Conservation (phyloP, 2,329 filamentous ascomycete genomes). For the Phoma herbarum region DNA sequence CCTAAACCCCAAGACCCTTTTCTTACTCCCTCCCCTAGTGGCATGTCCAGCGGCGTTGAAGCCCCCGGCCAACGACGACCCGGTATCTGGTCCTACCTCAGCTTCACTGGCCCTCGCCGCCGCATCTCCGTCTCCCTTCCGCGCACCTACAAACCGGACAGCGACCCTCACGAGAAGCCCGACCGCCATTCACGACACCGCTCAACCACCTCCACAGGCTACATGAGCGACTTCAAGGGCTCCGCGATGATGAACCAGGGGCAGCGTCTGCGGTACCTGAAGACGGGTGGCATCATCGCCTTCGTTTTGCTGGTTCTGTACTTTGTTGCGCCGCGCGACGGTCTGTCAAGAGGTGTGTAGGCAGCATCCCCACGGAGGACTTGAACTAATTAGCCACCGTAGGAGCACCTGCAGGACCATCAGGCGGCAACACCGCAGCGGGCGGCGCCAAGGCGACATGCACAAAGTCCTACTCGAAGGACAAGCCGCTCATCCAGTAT, state of each 20-base stretch:
- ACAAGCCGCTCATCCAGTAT: constrained; percentile 96
- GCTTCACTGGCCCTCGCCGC: constrained; percentile 61
- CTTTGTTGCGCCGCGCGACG: constrained; percentile 59
- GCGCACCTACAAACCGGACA: constrained; percentile 45
- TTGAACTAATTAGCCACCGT: constrained; percentile 2
- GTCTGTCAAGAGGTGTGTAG: constrained; percentile 40
- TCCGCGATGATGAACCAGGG: constrained; percentile 68
- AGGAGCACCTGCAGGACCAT: constrained; percentile 31
- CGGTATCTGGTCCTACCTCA: constrained; percentile 63
- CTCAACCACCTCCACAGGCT: constrained; percentile 49
- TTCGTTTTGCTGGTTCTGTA: constrained; percentile 67
- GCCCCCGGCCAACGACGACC: constrained; percentile 56
- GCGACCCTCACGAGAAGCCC: constrained; percentile 58
- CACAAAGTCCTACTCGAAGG: constrained; percentile 80
- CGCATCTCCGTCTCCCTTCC: constrained; percentile 62
- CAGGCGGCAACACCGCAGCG: constrained; percentile 54
- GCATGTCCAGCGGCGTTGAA: constrained; percentile 66
- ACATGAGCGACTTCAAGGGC: constrained; percentile 56
- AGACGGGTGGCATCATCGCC: constrained; percentile 67
- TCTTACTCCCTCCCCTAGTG: constrained; percentile 36
- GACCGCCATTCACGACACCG: constrained; percentile 52
- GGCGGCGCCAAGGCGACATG: constrained; percentile 76
- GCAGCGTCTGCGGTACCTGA: constrained; percentile 67
- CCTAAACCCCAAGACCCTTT: constrained; percentile 34
- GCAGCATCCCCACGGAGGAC: constrained; percentile 3